phyloP scores from a whole-genome alignment of 768 basidiomycete genomes.

The Collybia nuda region DNA sequence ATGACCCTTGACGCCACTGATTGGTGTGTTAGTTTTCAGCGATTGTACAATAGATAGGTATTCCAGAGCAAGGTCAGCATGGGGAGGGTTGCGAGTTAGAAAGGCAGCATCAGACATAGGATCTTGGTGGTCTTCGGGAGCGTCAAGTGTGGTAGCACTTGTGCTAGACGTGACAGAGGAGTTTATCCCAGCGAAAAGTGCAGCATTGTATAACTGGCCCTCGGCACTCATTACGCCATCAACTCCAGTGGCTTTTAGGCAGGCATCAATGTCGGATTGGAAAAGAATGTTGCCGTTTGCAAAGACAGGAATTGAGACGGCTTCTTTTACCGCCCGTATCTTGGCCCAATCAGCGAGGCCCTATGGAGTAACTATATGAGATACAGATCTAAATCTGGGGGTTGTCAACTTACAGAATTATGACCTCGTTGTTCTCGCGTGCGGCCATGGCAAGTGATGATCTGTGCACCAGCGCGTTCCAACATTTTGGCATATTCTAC shows the following conservation, averaged over 20 bases:
- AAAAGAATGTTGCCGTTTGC: constrained; percentile 96
- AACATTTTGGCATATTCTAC: constrained; percentile 96
- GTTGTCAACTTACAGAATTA: constrained; percentile 47
- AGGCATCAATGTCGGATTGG: constrained; percentile 76
- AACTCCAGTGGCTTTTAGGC: constrained; percentile 80
- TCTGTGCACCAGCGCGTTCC: constrained; percentile 92
- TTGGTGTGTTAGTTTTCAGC: constrained; percentile 67
- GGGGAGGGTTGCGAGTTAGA: constrained; percentile 51
- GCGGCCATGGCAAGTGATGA: constrained; percentile 92
- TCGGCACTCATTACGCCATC: constrained; percentile 97
- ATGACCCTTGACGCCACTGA: constrained; percentile 86
- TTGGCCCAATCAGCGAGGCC: constrained; percentile 89
- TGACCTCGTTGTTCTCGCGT: constrained; percentile 91
- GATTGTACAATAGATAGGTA: constrained; percentile 79
- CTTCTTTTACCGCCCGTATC: constrained; percentile 88
- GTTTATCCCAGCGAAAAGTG: constrained; percentile 56
- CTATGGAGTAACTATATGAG: constrained; percentile 27
- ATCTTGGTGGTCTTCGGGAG: constrained; percentile 7
- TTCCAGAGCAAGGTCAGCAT: constrained; percentile 73
- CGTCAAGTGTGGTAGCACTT: constrained; percentile 5
- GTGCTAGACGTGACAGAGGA: constrained; percentile 5
- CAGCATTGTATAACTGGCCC: constrained; percentile 91
- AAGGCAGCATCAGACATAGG: constrained; percentile 27
- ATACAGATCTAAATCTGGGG: not conserved
- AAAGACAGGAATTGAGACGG: constrained; percentile 90